phyloP scores from a whole-genome alignment of 2,329 filamentous ascomycete genomes.

The Cyclaneusma minus region DNA sequence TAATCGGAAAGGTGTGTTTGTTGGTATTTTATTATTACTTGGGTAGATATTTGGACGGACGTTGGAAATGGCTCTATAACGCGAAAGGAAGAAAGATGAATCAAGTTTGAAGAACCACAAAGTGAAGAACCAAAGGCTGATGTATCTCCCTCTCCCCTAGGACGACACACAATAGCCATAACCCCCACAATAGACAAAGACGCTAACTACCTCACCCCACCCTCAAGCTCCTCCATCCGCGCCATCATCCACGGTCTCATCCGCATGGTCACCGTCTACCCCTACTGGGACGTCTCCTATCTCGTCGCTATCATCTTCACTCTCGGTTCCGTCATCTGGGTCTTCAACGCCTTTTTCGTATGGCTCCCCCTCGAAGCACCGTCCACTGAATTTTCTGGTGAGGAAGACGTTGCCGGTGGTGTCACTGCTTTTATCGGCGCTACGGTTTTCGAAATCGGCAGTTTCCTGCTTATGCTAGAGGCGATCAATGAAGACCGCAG shows the following conservation, averaged over 20 bases:
- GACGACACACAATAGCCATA: slow-evolving; percentile 24
- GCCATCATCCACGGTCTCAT: slow-evolving; percentile 20
- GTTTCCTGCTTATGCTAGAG: slow-evolving; percentile 46
- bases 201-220: slow-evolving; percentile 13
- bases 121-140: too few relatives aligned
- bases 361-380: slow-evolving; percentile 43
- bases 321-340: slow-evolving; percentile 35
- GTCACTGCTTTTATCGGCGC: slow-evolving; percentile 52
- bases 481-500: slow-evolving; percentile 51
- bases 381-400: slow-evolving; percentile 33
- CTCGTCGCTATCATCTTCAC: slow-evolving; percentile 38
- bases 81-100: too few relatives aligned
- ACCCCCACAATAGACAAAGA: slow-evolving; percentile 9
- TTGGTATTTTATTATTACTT: neutral
- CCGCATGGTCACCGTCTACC: slow-evolving; percentile 32
- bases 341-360: slow-evolving; percentile 46
- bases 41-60: too few relatives aligned
- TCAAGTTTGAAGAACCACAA: too few relatives aligned
- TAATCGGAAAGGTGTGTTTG: slow-evolving; percentile 25
- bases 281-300: slow-evolving; percentile 41
- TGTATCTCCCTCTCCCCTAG: slow-evolving; percentile 5
- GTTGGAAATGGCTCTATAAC: too few relatives aligned
- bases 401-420: slow-evolving; percentile 38
- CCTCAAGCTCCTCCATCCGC: slow-evolving; percentile 16
- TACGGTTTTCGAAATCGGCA: slow-evolving; percentile 49